Evolutionary conservation across 176 grass and related monocot genomes (phyloP).

Genomic region (Zea mays): Zm-B73-REFERENCE-NAM-5.0 NC_050099.1:247220501-247221000

Average conservation of each 20-base stretch:
- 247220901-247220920: slow-evolving; percentile 12
- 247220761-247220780: background rate
- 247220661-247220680: slow-evolving; percentile 68
- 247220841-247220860: slow-evolving; percentile 24
- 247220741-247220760: background rate
- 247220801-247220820: slow-evolving; percentile 97
- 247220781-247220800: slow-evolving; percentile 95
- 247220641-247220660: slow-evolving; percentile 89
- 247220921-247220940: slow-evolving; percentile 72
- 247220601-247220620: slow-evolving; percentile 86
- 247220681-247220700: slow-evolving; percentile 95
- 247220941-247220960: slow-evolving; percentile 87
- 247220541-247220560: slow-evolving; percentile 80
- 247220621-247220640: slow-evolving; percentile 96
- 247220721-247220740: slow-evolving; percentile 15
- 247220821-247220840: slow-evolving; percentile 78
- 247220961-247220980: slow-evolving; percentile 90
- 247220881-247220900: background rate
- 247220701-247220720: slow-evolving; percentile 37
- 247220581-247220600: slow-evolving; percentile 89
- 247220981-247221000: slow-evolving; percentile 99
- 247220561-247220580: slow-evolving; percentile 91
- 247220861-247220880: slow-evolving; percentile 31
- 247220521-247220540: slow-evolving; percentile 38
- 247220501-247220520: slow-evolving; percentile 4